These are phyloP conservation scores for Salix brachista DNA, from an alignment of 345 rosid species.

Conservation along the genomic window DNA sequence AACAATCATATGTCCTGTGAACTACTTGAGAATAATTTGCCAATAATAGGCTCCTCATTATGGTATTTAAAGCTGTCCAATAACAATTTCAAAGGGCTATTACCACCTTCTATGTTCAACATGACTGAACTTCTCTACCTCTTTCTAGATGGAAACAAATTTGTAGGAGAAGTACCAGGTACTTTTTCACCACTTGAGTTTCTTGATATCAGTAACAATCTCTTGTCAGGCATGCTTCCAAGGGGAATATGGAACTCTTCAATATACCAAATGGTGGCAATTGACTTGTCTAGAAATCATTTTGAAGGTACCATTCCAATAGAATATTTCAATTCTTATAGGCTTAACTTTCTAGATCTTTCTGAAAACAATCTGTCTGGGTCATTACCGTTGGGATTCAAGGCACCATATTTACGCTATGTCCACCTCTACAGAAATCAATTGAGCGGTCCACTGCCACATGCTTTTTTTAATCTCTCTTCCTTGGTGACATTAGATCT, in stretches of 20 bases:
- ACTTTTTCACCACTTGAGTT: too few relatives aligned
- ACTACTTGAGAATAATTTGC: too few relatives aligned
- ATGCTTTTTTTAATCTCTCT: neutral
- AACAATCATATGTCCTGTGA: too few relatives aligned
- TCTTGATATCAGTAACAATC: neutral
- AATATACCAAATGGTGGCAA: neutral
- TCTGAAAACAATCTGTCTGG: slow-evolving; percentile 3
- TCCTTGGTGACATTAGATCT: neutral
- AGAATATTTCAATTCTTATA: neutral
- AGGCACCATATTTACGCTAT: neutral
- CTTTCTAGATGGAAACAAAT: slow-evolving; percentile 8
- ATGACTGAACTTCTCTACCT: neutral
- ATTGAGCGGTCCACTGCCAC: neutral
- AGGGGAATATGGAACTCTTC: neutral
- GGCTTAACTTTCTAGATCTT: neutral
- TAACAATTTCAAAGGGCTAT: neutral
- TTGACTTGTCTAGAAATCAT: neutral
- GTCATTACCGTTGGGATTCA: neutral
- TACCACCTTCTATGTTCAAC: neutral
- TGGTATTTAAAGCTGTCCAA: neutral
- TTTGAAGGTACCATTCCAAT: neutral
- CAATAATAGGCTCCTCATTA: neutral
- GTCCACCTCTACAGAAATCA: slow-evolving; percentile 5
- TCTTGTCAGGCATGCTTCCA: neutral
- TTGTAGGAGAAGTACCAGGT: neutral